phyloP scores from a whole-genome alignment of 768 basidiomycete species.

The Serendipita indica region DNA sequence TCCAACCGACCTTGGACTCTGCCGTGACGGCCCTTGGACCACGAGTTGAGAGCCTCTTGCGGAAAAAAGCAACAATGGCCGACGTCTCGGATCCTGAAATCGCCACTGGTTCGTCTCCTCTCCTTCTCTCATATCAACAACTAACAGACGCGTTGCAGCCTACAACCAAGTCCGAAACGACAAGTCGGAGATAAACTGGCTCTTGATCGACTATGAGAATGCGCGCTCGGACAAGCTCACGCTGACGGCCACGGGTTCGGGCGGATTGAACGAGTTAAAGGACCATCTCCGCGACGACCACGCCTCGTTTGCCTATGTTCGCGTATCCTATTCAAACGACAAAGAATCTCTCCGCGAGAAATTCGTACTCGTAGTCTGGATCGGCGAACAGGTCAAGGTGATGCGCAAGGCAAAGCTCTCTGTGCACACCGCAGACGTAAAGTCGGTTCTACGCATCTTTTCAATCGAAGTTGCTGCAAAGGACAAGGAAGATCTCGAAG shows the following conservation, averaged over 20 bases:
- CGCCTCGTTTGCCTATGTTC: slow-evolving; percentile 74
- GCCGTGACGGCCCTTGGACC: too few species aligned
- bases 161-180: slow-evolving; percentile 77
- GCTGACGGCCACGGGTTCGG: slow-evolving; percentile 64
- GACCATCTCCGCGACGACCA: slow-evolving; percentile 52
- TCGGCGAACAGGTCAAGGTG: slow-evolving; percentile 66
- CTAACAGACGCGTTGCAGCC: slow-evolving; percentile 33
- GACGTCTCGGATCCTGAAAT: slow-evolving; percentile 65
- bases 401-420: slow-evolving; percentile 94
- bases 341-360: slow-evolving; percentile 80
- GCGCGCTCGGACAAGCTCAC: slow-evolving; percentile 70
- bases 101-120: slow-evolving; percentile 40
- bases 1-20: too few species aligned
- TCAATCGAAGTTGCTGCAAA: slow-evolving; percentile 81
- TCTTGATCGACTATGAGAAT: slow-evolving; percentile 79
- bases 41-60: too few species aligned
- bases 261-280: slow-evolving; percentile 64
- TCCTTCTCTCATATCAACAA: slow-evolving; percentile 12
- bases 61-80: slow-evolving; percentile 40
- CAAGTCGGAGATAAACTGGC: slow-evolving; percentile 80
- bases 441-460: slow-evolving; percentile 45
- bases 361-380: slow-evolving; percentile 76
- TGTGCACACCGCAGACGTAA: slow-evolving; percentile 81
- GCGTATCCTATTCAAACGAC: slow-evolving; percentile 74
- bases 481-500: slow-evolving; percentile 69